phyloP scores from a whole-genome alignment of 129 eudicot species.

The Solidago caesia region DNA sequence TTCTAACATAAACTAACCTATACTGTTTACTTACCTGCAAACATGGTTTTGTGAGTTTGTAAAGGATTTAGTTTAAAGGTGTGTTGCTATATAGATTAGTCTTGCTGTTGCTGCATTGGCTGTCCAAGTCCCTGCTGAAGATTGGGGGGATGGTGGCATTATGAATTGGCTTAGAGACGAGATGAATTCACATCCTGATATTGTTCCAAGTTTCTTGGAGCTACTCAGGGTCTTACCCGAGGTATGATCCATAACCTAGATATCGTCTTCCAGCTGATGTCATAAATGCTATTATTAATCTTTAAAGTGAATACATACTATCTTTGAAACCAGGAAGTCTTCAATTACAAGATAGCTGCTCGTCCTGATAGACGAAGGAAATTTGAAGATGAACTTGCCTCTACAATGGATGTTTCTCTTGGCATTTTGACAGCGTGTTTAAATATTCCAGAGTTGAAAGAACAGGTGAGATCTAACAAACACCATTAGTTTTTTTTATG shows the following conservation, averaged over 20 bases:
- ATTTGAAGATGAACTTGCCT: conserved; percentile 93
- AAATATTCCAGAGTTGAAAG: conserved; percentile 76
- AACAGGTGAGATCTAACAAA: conserved; percentile 56
- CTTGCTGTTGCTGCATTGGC: conserved; percentile 99
- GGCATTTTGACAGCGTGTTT: conserved; percentile 85
- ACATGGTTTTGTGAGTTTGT: not conserved
- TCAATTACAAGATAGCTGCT: conserved; percentile 92
- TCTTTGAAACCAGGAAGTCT: conserved; percentile 62
- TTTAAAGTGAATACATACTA: conserved; percentile 16
- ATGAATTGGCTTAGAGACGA: conserved; percentile 87
- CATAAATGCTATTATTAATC: conserved; percentile 10
- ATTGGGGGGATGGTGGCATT: conserved; percentile 99
- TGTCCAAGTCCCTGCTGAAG: conserved; percentile 95
- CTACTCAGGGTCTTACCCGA: conserved; percentile 95
- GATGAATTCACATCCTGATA: conserved; percentile 80
- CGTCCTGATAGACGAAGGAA: conserved; percentile 96
- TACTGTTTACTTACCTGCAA: conserved; percentile 3
- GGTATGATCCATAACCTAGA: conserved; percentile 43
- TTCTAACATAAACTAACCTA: not conserved
- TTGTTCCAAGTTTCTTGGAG: conserved; percentile 83
- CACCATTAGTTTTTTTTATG: not conserved
- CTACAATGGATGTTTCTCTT: conserved; percentile 82
- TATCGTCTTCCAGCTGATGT: conserved; percentile 20
- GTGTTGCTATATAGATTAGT: conserved; percentile 66
- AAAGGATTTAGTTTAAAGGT: not conserved